Evolutionary conservation across 1,139 yeast species (phyloP).

Genomic region (Pichia sp.): DNA sequence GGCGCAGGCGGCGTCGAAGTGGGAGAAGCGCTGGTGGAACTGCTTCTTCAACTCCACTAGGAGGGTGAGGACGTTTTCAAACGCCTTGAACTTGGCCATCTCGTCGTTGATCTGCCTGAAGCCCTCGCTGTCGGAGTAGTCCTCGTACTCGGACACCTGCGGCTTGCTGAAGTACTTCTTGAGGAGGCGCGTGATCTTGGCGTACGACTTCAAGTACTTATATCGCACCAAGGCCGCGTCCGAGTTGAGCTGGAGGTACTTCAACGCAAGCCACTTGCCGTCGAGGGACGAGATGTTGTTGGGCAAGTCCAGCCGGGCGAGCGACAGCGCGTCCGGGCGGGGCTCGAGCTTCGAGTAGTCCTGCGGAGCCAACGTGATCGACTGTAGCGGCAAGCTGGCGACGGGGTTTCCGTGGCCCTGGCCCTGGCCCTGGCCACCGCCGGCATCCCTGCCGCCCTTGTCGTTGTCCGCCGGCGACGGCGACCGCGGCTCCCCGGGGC

Average conservation of each 20-base stretch:
- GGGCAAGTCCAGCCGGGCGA: constrained; percentile 13
- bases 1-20: neutral
- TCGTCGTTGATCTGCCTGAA: constrained; percentile 25
- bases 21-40: constrained; percentile 15
- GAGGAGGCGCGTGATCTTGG: constrained; percentile 26
- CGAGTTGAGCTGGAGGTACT: constrained; percentile 24
- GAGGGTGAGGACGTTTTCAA: constrained; percentile 23
- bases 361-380: constrained; percentile 11
- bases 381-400: constrained; percentile 16
- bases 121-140: constrained; percentile 32
- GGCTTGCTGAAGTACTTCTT: constrained; percentile 30
- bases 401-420: too few species aligned
- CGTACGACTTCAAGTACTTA: constrained; percentile 28
- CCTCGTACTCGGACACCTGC: constrained; percentile 28
- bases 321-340: neutral
- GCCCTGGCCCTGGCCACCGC: too few species aligned
- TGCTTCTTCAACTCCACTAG: constrained; percentile 19
- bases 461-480: too few species aligned
- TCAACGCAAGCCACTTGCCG: constrained; percentile 21
- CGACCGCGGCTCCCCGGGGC: neutral
- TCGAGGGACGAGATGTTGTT: neutral
- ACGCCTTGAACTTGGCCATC: constrained; percentile 26
- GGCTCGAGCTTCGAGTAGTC: constrained; percentile 9
- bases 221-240: constrained; percentile 29
- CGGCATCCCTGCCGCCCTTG: too few species aligned